Conservation (phyloP, 495 filamentous ascomycete species). For the Talaromyces adpressus region DNA sequence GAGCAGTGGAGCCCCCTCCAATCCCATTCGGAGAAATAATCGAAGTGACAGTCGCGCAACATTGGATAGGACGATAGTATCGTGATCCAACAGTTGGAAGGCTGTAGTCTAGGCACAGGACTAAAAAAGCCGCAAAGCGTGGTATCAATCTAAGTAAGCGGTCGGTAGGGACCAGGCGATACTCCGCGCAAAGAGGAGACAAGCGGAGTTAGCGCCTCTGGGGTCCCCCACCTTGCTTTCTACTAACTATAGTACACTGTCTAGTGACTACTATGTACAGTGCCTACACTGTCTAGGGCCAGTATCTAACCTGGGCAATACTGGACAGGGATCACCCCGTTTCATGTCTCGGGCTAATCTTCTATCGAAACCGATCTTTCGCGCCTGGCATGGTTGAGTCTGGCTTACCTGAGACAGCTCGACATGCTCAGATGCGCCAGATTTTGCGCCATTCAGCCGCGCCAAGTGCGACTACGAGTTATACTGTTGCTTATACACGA, state of each 20-base stretch:
- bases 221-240: not conserved
- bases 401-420: not conserved
- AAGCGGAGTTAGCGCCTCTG: conserved; percentile 4
- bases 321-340: not conserved
- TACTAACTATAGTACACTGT: no score
- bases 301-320: not conserved
- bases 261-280: no score
- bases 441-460: not conserved
- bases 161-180: not conserved
- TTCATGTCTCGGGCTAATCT: not conserved
- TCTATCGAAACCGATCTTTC: not conserved
- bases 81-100: not conserved
- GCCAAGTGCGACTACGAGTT: not conserved
- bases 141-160: not conserved
- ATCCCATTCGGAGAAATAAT: not conserved
- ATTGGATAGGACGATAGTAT: not conserved
- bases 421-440: not conserved
- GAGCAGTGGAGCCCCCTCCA: not conserved
- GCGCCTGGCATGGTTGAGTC: not conserved
- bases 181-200: conserved; percentile 6
- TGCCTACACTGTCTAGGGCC: no score
- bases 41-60: not conserved
- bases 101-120: not conserved
- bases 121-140: not conserved
- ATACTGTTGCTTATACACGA: not conserved